These are phyloP conservation scores for Salix koriyanagi DNA, from an alignment of 345 rosid species.

Conservation along the genomic window DNA sequence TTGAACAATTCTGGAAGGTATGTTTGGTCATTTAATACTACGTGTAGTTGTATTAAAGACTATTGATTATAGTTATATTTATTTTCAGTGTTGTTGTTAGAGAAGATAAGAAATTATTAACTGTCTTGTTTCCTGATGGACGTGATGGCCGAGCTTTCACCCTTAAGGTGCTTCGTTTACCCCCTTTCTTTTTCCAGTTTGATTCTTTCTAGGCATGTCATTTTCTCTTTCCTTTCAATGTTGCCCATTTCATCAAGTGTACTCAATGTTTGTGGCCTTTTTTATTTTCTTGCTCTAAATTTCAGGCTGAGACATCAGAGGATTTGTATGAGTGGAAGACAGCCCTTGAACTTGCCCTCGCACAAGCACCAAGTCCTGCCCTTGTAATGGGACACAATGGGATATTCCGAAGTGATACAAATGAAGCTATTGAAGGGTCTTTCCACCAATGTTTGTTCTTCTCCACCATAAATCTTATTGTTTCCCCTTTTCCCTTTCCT, in stretches of 20 bases:
- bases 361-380: slow-evolving; percentile 96
- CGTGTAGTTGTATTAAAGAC: slow-evolving; percentile 9
- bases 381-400: slow-evolving; percentile 95
- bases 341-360: slow-evolving; percentile 87
- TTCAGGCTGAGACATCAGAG: slow-evolving; percentile 88
- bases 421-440: slow-evolving; percentile 74
- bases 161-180: slow-evolving; percentile 64
- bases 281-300: slow-evolving; percentile 9
- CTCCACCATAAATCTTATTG: slow-evolving; percentile 9
- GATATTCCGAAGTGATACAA: slow-evolving; percentile 68
- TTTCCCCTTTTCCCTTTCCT: background rate
- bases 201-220: background rate
- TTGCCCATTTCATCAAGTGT: background rate
- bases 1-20: slow-evolving; percentile 98
- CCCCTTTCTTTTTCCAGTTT: background rate
- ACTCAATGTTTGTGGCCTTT: background rate
- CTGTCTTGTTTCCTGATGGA: slow-evolving; percentile 97
- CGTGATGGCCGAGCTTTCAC: slow-evolving; percentile 99
- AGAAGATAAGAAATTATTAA: slow-evolving; percentile 89
- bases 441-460: slow-evolving; percentile 64
- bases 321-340: slow-evolving; percentile 95
- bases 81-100: slow-evolving; percentile 88
- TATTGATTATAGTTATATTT: slow-evolving; percentile 19
- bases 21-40: slow-evolving; percentile 12
- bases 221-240: slow-evolving; percentile 9